Evolutionary conservation across 257 asterid species (phyloP), one percentile per base, ranked within the genome.

Genomic region (Nicotiana obtusifolia): DNA sequence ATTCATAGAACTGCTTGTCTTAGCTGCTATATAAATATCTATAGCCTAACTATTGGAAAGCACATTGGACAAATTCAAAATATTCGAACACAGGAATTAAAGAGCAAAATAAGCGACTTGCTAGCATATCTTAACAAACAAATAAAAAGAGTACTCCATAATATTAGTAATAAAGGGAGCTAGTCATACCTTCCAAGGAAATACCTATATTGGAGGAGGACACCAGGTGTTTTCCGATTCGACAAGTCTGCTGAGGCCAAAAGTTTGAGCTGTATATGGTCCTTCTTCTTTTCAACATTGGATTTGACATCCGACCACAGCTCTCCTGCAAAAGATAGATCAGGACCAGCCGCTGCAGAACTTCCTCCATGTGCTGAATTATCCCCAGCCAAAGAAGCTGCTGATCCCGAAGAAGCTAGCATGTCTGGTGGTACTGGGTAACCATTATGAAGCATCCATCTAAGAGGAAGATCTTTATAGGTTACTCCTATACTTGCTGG

Each of bases 391-490:
- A 52, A 82, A 52, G 91, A 84, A 77, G 83, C 81, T 22, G 68
- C 68, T 44, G 47, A 84, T 54, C 89, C 84, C 84, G 83, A 81
- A 68, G 83, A 85, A 57, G 78, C 85, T 78, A 83, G 94, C 95
- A 93, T 89, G 81, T 93, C 94, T 16, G 76, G 81, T 73, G 99
- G 99, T 75, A 95, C 86, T 1, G 91, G 89, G 56, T 91, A 92
- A 64, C 98, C 96, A 85, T 95, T 93, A 81, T 90, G 92, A 80
- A 90, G 88, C 96, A 93, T 91, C 99, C 99, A 95, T 86, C 92
- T 85, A 57, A 95, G 84, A 28, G 99, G 98, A 82, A 95, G 94
- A 87, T 92, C 98, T 65, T 90, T 89, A 82, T 85, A 89, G 41
- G 88, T 88, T 80, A 87, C 56, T 81, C 81, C 89, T 7, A 91